These are phyloP conservation scores for Clavulina sp. DNA, from an alignment of 768 basidiomycete species.

Conservation along the genomic window DNA sequence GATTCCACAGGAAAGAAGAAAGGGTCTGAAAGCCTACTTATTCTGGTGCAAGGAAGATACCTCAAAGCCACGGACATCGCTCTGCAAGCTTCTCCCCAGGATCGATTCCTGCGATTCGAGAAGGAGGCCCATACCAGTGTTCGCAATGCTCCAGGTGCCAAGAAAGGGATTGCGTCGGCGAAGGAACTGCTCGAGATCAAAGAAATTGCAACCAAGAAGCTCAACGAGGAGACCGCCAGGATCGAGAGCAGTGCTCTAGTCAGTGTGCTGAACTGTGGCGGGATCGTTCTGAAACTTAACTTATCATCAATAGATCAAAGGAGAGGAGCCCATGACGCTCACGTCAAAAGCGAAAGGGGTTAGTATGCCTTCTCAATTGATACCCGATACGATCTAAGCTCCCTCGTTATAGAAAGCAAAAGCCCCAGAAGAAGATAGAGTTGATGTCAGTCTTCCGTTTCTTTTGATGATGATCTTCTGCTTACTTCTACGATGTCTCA, in stretches of 20 bases:
- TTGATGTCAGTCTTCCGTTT: slow-evolving; percentile 38
- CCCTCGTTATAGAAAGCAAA: slow-evolving; percentile 28
- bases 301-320: slow-evolving; percentile 30
- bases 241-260: slow-evolving; percentile 5
- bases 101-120: slow-evolving; percentile 68
- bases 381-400: slow-evolving; percentile 7
- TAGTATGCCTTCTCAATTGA: slow-evolving; percentile 9
- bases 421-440: slow-evolving; percentile 35
- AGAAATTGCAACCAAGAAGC: slow-evolving; percentile 40
- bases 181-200: slow-evolving; percentile 62
- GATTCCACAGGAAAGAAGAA: no score
- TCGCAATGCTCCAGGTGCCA: slow-evolving; percentile 12
- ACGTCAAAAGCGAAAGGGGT: slow-evolving; percentile 6
- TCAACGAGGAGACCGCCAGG: slow-evolving; percentile 11
- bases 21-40: no score
- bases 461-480: not conserved
- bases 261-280: not conserved
- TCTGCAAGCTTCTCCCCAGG: slow-evolving; percentile 63
- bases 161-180: slow-evolving; percentile 50
- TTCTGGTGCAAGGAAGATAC: slow-evolving; percentile 55
- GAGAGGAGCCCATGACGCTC: slow-evolving; percentile 34
- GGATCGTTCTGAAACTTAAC: not conserved
- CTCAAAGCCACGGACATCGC: slow-evolving; percentile 62
- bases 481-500: slow-evolving; percentile 16
- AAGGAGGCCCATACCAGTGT: slow-evolving; percentile 51